Evolutionary conservation across 2,329 filamentous ascomycete species (phyloP).

Genomic region (Alternaria incomplexa): DNA sequence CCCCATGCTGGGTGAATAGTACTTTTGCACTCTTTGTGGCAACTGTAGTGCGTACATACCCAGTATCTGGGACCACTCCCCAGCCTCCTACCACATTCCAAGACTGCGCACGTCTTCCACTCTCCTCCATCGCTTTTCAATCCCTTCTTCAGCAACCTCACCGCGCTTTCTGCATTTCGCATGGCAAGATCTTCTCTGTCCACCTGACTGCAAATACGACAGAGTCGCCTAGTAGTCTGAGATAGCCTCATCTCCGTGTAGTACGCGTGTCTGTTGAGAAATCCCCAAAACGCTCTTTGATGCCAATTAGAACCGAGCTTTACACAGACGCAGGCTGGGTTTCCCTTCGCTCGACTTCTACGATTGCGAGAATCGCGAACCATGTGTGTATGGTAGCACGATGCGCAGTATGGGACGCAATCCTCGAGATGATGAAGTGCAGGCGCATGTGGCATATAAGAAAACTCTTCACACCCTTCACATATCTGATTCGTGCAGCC

Average conservation of each 20-base stretch:
- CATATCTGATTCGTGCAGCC: slow-evolving; percentile 31
- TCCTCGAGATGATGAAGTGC: slow-evolving; percentile 25
- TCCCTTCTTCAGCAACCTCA: slow-evolving; percentile 19
- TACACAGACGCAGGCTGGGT: slow-evolving; percentile 19
- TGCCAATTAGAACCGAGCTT: background rate
- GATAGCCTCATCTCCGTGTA: background rate
- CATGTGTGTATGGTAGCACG: slow-evolving; percentile 24
- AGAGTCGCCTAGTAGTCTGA: slow-evolving; percentile 9
- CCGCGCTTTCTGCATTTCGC: slow-evolving; percentile 16
- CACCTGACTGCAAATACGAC: slow-evolving; percentile 17
- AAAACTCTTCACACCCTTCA: slow-evolving; percentile 14
- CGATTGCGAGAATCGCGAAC: background rate
- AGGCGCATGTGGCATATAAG: slow-evolving; percentile 10
- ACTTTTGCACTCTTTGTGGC: slow-evolving; percentile 24
- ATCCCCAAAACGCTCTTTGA: slow-evolving; percentile 1
- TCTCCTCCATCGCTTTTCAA: slow-evolving; percentile 3
- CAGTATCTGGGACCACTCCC: slow-evolving; percentile 31
- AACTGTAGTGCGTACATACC: slow-evolving; percentile 17
- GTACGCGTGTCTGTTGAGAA: background rate
- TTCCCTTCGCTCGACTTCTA: background rate
- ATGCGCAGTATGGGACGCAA: slow-evolving; percentile 30
- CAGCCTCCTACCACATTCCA: slow-evolving; percentile 14
- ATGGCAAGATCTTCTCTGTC: slow-evolving; percentile 9
- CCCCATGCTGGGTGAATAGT: slow-evolving; percentile 18
- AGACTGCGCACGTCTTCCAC: slow-evolving; percentile 15